Evolutionary conservation across 768 basidiomycete species (phyloP).

Genomic region (Agaricus blazei): DNA sequence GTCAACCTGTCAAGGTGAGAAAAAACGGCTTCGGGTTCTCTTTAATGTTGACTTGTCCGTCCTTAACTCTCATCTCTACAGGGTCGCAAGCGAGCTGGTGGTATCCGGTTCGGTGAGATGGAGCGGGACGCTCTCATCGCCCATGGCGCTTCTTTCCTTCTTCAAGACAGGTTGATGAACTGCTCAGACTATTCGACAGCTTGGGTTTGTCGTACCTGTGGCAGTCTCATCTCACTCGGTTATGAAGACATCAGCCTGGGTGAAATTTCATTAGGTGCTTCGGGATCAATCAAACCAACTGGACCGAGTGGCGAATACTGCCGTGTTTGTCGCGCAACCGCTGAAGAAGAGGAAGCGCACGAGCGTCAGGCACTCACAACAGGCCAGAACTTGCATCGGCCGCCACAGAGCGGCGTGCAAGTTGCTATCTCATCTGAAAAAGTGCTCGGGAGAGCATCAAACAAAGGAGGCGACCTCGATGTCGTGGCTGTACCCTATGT

Average conservation of each 20-base stretch:
- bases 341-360: conserved; percentile 58
- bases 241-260: conserved; percentile 86
- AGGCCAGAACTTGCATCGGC: conserved; percentile 41
- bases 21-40: neutral
- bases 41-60: neutral
- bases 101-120: conserved; percentile 99
- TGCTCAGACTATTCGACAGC: conserved; percentile 99
- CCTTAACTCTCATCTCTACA: conserved; percentile 20
- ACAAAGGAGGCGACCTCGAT: conserved; percentile 82
- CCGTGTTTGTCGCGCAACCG: conserved; percentile 78
- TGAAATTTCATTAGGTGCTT: conserved; percentile 47
- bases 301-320: conserved; percentile 93
- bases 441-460: conserved; percentile 49
- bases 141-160: conserved; percentile 96
- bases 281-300: conserved; percentile 48
- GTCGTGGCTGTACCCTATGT: conserved; percentile 95
- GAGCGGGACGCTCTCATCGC: conserved; percentile 98
- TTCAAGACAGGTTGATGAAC: conserved; percentile 99
- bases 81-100: conserved; percentile 98
- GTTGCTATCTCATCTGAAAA: conserved; percentile 67
- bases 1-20: conserved; percentile 92
- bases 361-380: conserved; percentile 57
- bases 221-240: conserved; percentile 91
- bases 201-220: conserved; percentile 97
- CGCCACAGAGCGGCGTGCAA: conserved; percentile 45